phyloP scores from a whole-genome alignment of 768 basidiomycete species.

The Termitomyces sp. region DNA sequence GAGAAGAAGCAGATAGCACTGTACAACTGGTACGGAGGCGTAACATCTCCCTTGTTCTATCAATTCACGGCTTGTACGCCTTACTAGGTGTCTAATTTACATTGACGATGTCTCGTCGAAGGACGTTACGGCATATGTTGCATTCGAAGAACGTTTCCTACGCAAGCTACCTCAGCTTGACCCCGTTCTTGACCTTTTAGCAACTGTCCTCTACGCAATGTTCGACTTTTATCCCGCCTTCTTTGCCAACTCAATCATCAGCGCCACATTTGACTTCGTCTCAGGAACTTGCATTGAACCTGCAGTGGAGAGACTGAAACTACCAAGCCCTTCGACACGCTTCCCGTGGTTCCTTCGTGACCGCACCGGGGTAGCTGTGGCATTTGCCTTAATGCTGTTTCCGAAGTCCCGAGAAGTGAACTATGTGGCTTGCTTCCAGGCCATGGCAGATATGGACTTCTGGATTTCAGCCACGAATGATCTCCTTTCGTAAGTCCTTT shows the following conservation, averaged over 20 bases:
- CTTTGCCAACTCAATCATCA: constrained; percentile 13
- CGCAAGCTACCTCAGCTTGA: constrained; percentile 13
- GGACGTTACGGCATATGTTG: constrained; percentile 3
- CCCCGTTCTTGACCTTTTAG: constrained; percentile 12
- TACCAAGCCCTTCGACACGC: constrained; percentile 1
- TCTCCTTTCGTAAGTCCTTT: constrained; percentile 15
- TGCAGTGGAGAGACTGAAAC: constrained; percentile 1
- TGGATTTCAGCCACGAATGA: constrained; percentile 15
- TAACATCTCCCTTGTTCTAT: no score
- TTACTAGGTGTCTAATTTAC: constrained; percentile 15
- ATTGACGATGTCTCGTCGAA: constrained; percentile 13
- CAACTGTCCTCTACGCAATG: constrained; percentile 6
- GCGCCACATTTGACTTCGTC: constrained; percentile 14
- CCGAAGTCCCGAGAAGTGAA: constrained; percentile 8
- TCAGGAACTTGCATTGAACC: constrained; percentile 14
- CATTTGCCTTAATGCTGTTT: constrained; percentile 13
- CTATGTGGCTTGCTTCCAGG: constrained; percentile 15
- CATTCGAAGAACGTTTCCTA: constrained; percentile 14
- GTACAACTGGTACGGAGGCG: constrained; percentile 14
- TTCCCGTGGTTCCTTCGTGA: constrained; percentile 18
- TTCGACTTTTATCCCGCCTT: constrained; percentile 13
- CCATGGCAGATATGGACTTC: constrained; percentile 15
- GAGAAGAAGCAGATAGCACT: constrained; percentile 13
- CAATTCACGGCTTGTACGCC: background rate
- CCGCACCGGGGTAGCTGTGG: constrained; percentile 13